Evolutionary conservation across 2,329 filamentous ascomycete species (phyloP), one percentile per base, ranked within the genome.

Genomic region (Ceratocystis albifundus): DNA sequence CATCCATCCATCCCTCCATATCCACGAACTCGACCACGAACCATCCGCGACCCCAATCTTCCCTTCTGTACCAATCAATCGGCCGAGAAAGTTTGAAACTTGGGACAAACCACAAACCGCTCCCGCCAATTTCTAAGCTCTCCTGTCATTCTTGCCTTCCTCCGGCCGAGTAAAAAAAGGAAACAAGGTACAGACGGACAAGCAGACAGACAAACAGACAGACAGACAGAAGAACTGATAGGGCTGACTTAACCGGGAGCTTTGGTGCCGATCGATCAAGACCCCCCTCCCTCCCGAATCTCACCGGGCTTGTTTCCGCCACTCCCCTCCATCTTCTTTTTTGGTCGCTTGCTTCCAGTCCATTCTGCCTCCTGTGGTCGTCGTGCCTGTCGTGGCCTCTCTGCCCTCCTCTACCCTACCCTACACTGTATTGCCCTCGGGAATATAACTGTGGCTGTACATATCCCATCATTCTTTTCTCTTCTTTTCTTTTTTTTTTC

Each of bases 51-150:
- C 55, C 55, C 55, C 55, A 59, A 59, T 59, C 62, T 28, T 50
- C 36, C 45, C 45, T 63, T 30, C 30, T 36, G 28, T 17, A 59
- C 28, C 28, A 45, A 30, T 57, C 50, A 65, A 65, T 65, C 64
- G 64, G 64, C 64, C 64, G 64, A 65, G 64, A 61, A 65, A 61
- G 22, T n/a, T 57, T 22, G 46, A 41, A 61, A 61, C 55, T 59
- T 30, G 55, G 55, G 10, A 12, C 55, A 36, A 36, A 36, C 25
- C 28, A 32, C 55, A 59, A 59, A 62, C 5, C 30, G 17, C 36
- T 28, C 2, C 61, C 61, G n/a, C 20, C 61, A 45, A 62, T 62
- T 28, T 28, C 55, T n/a, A 36, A 36, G 30, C 30, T 36, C 55
- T 59, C 36, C 28, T 36, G 55, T 30, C 55, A 59, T 36, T 59